These are phyloP conservation scores for Cyanodermella asteris DNA, from an alignment of 2,329 filamentous ascomycete genomes.

Conservation along the genomic window DNA sequence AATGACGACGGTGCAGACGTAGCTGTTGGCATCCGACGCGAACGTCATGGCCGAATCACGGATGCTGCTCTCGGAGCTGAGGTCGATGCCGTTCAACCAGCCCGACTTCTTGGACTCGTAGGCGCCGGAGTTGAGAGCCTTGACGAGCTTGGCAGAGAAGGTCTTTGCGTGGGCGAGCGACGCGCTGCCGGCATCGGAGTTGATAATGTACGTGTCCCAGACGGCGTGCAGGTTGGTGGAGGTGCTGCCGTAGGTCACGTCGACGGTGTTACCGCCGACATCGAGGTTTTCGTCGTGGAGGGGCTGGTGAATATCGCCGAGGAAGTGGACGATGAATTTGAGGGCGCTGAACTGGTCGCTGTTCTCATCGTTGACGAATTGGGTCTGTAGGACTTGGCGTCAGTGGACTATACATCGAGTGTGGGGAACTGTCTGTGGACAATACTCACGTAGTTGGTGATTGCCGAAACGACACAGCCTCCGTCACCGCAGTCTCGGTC, in stretches of 20 bases:
- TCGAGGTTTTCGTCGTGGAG: conserved; percentile 39
- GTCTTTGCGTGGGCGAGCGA: conserved; percentile 15
- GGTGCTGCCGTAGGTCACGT: conserved; percentile 36
- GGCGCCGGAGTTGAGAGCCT: conserved; percentile 32
- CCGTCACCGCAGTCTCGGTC: conserved; percentile 27
- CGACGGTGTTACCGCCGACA: conserved; percentile 46
- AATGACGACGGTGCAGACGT: conserved; percentile 42
- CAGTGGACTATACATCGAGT: too few species aligned
- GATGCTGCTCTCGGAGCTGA: conserved; percentile 25
- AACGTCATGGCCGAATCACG: conserved; percentile 29
- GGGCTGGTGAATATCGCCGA: conserved; percentile 57
- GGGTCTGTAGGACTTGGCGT: conserved; percentile 1
- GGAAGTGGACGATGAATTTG: conserved; percentile 16
- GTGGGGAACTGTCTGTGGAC: too few species aligned
- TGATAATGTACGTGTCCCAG: conserved; percentile 50
- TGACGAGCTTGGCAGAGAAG: conserved; percentile 36
- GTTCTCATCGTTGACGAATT: conserved; percentile 1
- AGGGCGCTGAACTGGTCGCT: conserved; percentile 5
- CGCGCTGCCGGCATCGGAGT: conserved; percentile 36
- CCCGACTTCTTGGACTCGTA: conserved; percentile 26
- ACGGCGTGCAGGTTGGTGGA: conserved; percentile 47
- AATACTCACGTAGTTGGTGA: conserved; percentile 25
- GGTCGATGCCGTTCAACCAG: conserved; percentile 37
- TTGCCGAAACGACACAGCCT: conserved; percentile 30
- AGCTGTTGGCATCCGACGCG: conserved; percentile 40